Conservation (phyloP, 495 filamentous ascomycete species). For the Tuber borchii region DNA sequence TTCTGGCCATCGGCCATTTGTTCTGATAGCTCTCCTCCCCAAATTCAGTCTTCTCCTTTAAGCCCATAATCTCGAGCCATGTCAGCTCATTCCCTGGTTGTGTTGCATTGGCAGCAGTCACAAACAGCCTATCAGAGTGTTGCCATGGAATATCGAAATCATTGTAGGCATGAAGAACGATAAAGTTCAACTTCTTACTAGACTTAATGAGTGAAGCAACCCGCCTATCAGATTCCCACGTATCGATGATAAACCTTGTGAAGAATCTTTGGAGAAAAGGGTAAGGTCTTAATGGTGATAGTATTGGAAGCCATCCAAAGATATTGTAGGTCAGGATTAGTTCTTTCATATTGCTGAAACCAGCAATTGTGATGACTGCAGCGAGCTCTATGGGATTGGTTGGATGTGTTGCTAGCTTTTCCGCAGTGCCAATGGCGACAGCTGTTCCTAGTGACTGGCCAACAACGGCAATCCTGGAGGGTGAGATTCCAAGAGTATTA, state of each 20-base stretch:
- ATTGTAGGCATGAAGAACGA: constrained; percentile 67
- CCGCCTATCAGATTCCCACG: constrained; percentile 50
- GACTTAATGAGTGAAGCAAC: constrained; percentile 48
- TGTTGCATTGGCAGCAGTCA: constrained; percentile 51
- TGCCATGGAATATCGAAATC: constrained; percentile 69
- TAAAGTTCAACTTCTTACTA: constrained; percentile 54
- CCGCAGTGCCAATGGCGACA: constrained; percentile 63
- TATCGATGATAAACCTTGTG: constrained; percentile 47
- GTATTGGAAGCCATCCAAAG: constrained; percentile 67
- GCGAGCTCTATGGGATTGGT: constrained; percentile 47
- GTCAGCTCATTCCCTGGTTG: constrained; percentile 43
- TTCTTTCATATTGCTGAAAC: constrained; percentile 66
- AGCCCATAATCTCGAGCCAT: constrained; percentile 45
- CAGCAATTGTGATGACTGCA: constrained; percentile 68
- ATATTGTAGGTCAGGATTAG: constrained; percentile 68
- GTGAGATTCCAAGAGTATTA: constrained; percentile 55
- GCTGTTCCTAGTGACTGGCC: constrained; percentile 89
- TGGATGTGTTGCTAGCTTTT: constrained; percentile 52
- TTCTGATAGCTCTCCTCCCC: constrained; percentile 32
- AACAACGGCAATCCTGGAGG: constrained; percentile 68
- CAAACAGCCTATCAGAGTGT: constrained; percentile 54
- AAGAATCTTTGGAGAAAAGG: constrained; percentile 46
- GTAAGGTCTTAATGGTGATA: constrained; percentile 59
- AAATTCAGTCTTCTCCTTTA: constrained; percentile 39
- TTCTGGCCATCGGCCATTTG: constrained; percentile 35